Base-by-base conservation (phyloP, 495 filamentous ascomycete species). In the Annulohypoxylon moriforme region DNA sequence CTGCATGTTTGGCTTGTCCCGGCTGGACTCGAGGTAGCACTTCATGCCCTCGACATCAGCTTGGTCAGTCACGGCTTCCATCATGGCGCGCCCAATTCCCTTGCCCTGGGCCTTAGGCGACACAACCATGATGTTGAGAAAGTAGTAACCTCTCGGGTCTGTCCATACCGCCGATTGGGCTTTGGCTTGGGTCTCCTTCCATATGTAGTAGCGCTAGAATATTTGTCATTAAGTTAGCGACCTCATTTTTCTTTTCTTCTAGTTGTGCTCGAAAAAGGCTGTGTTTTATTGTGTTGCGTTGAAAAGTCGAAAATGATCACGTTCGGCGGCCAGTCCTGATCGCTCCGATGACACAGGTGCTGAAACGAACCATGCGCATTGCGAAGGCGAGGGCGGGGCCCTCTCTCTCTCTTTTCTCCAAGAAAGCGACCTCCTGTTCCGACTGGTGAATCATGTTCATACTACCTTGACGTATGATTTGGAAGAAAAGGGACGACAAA, bases 91-190 rank as follows among this genome's bases (percentile, higher is more conserved):
- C 4, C 89, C 90, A 4, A 91, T 81, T 0, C 90, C 89, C 75
- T 80, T 85, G 1, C 86, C 86, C 68, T 90, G 87, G 65, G 82
- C 83, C 49, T 85, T 81, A 1, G 88, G 85, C 24, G 84, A 76
- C n/a, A 91, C 89, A 2, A 88, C 88, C 62, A 92, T 83, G 56
- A 91, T 88, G 75, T 91, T 92, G 67, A 89, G 88, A 68, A 91
- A 92, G 68, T 91, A 91, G 73, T 92, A 92, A 0, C 90, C 90
- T 5, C 75, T 78, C 3, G 83, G 79, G 73, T 89, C 86, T 10
- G 82, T 84, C 89, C 89, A 90, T 8, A 90, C 79, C 52, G 83
- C 77, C 9, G 75, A 73, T 61, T 91, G 89, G 6, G 85, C 87
- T 52, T 85, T 81, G 4, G 82, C 78, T 75, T 90, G 88, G n/a